phyloP scores from a whole-genome alignment of 176 grass and related monocot genomes.

The Oryza australiensis region DNA sequence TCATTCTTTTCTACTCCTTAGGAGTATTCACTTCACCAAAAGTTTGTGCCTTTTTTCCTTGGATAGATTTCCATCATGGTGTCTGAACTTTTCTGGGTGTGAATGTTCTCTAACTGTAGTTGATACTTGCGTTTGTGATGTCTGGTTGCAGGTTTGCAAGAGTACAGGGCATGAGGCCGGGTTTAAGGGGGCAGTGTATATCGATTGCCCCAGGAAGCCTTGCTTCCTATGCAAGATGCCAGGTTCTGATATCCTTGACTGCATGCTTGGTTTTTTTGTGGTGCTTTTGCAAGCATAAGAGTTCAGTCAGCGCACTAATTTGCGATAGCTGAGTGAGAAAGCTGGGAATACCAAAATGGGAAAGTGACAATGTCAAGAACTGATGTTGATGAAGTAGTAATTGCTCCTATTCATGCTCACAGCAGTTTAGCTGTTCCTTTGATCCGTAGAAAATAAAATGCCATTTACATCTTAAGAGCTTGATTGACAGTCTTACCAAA shows the following conservation, averaged over 20 bases:
- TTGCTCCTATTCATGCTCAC: not conserved
- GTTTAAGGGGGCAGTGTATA: constrained; percentile 77
- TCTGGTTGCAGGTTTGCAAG: constrained; percentile 74
- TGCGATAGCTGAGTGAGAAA: not conserved
- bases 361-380: not conserved
- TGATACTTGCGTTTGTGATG: not conserved
- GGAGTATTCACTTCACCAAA: not conserved
- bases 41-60: not conserved
- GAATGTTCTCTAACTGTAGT: not conserved
- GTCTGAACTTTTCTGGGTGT: not conserved
- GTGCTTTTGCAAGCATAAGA: not conserved
- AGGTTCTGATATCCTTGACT: constrained; percentile 38
- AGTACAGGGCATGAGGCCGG: constrained; percentile 81
- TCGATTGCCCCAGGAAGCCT: constrained; percentile 94
- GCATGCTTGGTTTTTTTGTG: not conserved
- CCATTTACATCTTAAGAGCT: not conserved
- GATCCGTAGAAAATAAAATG: not conserved
- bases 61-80: not conserved
- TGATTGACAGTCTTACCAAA: not conserved
- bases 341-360: not conserved
- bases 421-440: not conserved
- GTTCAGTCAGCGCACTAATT: not conserved
- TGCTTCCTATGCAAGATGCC: constrained; percentile 98
- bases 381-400: not conserved
- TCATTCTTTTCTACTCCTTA: not conserved